Conservation (phyloP, 164 flowering plant species). For the Amborella trichopoda region DNA sequence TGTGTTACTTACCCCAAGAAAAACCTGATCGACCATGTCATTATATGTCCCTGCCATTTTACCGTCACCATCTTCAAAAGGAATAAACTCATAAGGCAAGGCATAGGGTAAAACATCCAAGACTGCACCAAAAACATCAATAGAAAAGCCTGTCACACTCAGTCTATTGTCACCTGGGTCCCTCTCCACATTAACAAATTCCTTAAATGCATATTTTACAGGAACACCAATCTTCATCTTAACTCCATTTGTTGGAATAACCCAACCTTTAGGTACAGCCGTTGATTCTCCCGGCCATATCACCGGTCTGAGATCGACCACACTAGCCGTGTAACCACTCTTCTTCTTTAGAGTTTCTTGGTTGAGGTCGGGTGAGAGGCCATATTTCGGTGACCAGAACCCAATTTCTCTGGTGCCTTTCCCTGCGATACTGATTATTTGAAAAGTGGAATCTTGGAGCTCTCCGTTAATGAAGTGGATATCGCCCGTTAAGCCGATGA, state of each 20-base stretch:
- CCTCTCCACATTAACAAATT: slow-evolving; percentile 12
- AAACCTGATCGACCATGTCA: slow-evolving; percentile 19
- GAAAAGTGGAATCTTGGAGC: slow-evolving; percentile 1
- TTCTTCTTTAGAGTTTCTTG: neutral
- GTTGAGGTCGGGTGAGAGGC: slow-evolving; percentile 2
- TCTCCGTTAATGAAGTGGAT: slow-evolving; percentile 10
- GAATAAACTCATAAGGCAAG: slow-evolving; percentile 12
- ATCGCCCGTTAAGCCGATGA: slow-evolving; percentile 20
- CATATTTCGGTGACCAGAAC: slow-evolving; percentile 10
- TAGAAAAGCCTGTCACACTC: slow-evolving; percentile 12
- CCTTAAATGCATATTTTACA: slow-evolving; percentile 10
- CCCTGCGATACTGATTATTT: slow-evolving; percentile 14
- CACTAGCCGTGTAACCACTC: neutral
- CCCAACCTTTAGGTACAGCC: slow-evolving; percentile 17
- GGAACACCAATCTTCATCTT: slow-evolving; percentile 28
- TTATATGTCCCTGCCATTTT: slow-evolving; percentile 13
- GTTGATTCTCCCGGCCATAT: slow-evolving; percentile 21
- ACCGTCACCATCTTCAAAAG: slow-evolving; percentile 10
- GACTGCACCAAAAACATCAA: slow-evolving; percentile 14
- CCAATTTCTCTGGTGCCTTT: slow-evolving; percentile 11
- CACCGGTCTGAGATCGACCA: slow-evolving; percentile 1
- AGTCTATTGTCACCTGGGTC: slow-evolving; percentile 4
- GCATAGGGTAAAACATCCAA: slow-evolving; percentile 12
- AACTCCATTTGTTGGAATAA: slow-evolving; percentile 14
- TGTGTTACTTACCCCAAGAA: slow-evolving; percentile 19